These are phyloP conservation scores for Mesotaenium endlicherianum DNA, from an alignment of 139 green algal species.

Conservation along the genomic window DNA sequence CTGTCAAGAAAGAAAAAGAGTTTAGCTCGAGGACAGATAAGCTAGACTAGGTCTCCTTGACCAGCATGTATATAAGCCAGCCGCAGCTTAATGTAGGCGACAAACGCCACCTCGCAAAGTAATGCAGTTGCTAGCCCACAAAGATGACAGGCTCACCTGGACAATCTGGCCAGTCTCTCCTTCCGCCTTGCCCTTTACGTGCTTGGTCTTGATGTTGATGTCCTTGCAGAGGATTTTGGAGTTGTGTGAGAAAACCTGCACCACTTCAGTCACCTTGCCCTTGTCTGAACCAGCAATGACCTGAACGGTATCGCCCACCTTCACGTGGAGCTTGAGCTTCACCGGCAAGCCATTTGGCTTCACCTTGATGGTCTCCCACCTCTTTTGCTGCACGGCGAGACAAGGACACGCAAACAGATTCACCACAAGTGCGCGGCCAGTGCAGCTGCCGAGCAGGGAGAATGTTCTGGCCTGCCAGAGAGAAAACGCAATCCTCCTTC, in stretches of 20 bases:
- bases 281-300: constrained; percentile 91
- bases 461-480: too few relatives aligned
- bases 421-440: too few relatives aligned
- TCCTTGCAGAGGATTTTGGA: constrained; percentile 85
- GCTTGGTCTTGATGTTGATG: constrained; percentile 90
- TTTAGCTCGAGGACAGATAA: too few relatives aligned
- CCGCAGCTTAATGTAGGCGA: too few relatives aligned
- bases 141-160: constrained; percentile 8
- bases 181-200: constrained; percentile 73
- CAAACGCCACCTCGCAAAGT: too few relatives aligned
- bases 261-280: constrained; percentile 85
- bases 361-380: constrained; percentile 44
- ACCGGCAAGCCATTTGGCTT: constrained; percentile 47
- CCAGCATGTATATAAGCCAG: too few relatives aligned
- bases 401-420: too few relatives aligned
- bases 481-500: too few relatives aligned
- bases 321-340: constrained; percentile 47
- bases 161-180: constrained; percentile 81
- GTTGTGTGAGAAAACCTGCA: constrained; percentile 66
- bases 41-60: too few relatives aligned
- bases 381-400: constrained; percentile 39
- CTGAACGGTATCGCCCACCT: constrained; percentile 45
- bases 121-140: too few relatives aligned
- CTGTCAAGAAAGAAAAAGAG: too few relatives aligned
- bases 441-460: too few relatives aligned